Percentiles rank a stretch among this genome's conserved stretches.
These are phyloP conservation scores for Centrapalus pauciflorus DNA, from an alignment of 129 eudicot genomes.

Conservation along the genomic window DNA sequence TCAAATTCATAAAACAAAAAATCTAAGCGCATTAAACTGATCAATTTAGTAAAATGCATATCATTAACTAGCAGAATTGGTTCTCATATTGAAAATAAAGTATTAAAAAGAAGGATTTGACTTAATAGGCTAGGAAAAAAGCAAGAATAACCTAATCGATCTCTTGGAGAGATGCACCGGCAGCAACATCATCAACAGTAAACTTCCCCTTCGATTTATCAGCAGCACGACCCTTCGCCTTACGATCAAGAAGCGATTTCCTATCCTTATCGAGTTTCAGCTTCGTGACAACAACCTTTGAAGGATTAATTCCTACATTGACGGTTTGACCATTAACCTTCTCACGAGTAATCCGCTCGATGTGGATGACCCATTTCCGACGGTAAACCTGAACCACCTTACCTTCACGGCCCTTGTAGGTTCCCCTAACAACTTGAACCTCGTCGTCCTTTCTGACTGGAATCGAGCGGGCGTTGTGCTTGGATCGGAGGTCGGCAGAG, in stretches of 20 bases:
- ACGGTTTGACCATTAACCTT: constrained; percentile 40
- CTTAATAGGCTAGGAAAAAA: neutral
- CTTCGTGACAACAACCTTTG: constrained; percentile 29
- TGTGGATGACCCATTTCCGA: constrained; percentile 61
- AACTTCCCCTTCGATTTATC: constrained; percentile 50
- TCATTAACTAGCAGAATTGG: neutral
- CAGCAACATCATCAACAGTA: constrained; percentile 35
- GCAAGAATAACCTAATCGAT: constrained; percentile 16
- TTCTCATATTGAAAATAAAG: neutral
- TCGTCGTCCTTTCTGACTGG: constrained; percentile 32
- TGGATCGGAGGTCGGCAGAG: constrained; percentile 26
- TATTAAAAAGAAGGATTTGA: neutral
- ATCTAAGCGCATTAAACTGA: neutral
- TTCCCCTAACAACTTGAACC: constrained; percentile 66
- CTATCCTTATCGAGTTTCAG: constrained; percentile 35
- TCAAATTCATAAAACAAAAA: neutral
- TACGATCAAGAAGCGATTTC: constrained; percentile 34
- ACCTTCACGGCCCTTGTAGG: constrained; percentile 72
- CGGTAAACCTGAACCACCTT: constrained; percentile 68
- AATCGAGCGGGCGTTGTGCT: constrained; percentile 25
- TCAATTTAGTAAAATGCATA: neutral
- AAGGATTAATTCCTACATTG: constrained; percentile 36
- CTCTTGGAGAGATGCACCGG: constrained; percentile 31
- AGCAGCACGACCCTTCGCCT: constrained; percentile 40
- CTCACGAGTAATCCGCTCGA: constrained; percentile 37